phyloP scores from a whole-genome alignment of 2,329 filamentous ascomycete species.

The Aspergillus pseudoglaucus region DNA sequence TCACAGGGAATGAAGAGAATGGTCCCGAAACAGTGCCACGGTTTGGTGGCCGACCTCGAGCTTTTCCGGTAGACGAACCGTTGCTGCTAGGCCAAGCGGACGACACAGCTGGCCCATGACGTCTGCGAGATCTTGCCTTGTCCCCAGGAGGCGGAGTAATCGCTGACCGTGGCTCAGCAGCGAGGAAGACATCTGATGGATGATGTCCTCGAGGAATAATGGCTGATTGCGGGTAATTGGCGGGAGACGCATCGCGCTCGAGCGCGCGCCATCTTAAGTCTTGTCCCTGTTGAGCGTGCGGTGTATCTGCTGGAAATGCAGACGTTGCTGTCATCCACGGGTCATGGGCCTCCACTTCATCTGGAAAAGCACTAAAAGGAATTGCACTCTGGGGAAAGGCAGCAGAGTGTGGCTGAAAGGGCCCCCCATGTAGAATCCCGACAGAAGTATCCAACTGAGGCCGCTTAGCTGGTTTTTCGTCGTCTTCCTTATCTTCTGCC shows the following conservation, averaged over 20 bases:
- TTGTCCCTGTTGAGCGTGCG: constrained; percentile 22
- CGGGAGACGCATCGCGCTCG: constrained; percentile 54
- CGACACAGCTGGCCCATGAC: constrained; percentile 80
- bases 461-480: constrained; percentile 51
- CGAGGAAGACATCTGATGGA: constrained; percentile 24
- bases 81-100: constrained; percentile 76
- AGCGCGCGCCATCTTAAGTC: constrained; percentile 44
- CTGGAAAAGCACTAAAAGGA: constrained; percentile 50
- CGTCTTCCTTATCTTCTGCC: constrained; percentile 57
- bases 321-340: constrained; percentile 34
- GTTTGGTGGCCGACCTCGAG: constrained; percentile 72
- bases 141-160: constrained; percentile 54
- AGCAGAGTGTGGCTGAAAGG: constrained; percentile 39
- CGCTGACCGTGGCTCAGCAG: constrained; percentile 62
- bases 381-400: constrained; percentile 46
- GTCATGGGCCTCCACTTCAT: constrained; percentile 44
- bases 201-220: constrained; percentile 53
- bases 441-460: constrained; percentile 54
- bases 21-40: constrained; percentile 60
- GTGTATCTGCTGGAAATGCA: constrained; percentile 37
- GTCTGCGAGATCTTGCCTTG: constrained; percentile 44
- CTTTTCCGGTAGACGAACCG: constrained; percentile 59
- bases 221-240: constrained; percentile 72
- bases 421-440: constrained; percentile 39
- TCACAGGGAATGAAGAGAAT: constrained; percentile 63